Percentiles rank a stretch among this genome's conserved stretches.
phyloP scores from a whole-genome alignment of 2,329 filamentous ascomycete species.

The Blumeria hordei region DNA sequence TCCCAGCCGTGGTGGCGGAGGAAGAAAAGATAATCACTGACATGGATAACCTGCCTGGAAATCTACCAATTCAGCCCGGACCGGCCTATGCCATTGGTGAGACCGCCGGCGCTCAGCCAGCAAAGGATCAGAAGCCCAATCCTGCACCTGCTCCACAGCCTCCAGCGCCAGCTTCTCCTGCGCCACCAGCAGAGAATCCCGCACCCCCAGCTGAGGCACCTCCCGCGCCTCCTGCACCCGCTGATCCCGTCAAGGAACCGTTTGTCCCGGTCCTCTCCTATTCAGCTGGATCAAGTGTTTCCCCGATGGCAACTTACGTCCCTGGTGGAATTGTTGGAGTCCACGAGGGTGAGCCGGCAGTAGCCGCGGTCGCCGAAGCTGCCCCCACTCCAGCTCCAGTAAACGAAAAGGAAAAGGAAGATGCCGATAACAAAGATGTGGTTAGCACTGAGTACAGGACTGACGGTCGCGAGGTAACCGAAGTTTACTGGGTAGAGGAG shows the following conservation, averaged over 20 bases:
- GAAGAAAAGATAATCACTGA: conserved; percentile 35
- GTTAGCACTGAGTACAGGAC: conserved; percentile 30
- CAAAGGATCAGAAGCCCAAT: conserved; percentile 1
- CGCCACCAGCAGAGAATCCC: background rate
- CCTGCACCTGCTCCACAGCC: background rate
- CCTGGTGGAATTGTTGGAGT: conserved; percentile 15
- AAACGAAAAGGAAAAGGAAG: background rate
- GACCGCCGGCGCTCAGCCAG: conserved; percentile 4
- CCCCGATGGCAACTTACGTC: conserved; percentile 6
- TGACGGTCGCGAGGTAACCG: conserved; percentile 23
- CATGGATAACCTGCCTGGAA: conserved; percentile 37
- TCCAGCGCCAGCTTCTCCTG: conserved; percentile 4
- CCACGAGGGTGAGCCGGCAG: background rate
- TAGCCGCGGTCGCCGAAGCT: background rate
- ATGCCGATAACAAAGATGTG: conserved; percentile 9
- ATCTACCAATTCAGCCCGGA: conserved; percentile 23
- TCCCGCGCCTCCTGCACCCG: conserved; percentile 4
- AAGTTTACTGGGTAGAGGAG: conserved; percentile 33
- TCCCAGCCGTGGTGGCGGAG: conserved; percentile 20
- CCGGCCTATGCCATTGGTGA: conserved; percentile 17
- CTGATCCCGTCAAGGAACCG: too few relatives aligned
- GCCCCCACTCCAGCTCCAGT: conserved; percentile 4
- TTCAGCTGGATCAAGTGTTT: conserved; percentile 8
- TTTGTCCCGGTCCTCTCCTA: conserved; percentile 11
- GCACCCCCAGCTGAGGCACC: background rate